Evolutionary conservation across 2,329 filamentous ascomycete species (phyloP), one percentile per base, ranked within the genome.

Genomic region (Colletotrichum musae): DNA sequence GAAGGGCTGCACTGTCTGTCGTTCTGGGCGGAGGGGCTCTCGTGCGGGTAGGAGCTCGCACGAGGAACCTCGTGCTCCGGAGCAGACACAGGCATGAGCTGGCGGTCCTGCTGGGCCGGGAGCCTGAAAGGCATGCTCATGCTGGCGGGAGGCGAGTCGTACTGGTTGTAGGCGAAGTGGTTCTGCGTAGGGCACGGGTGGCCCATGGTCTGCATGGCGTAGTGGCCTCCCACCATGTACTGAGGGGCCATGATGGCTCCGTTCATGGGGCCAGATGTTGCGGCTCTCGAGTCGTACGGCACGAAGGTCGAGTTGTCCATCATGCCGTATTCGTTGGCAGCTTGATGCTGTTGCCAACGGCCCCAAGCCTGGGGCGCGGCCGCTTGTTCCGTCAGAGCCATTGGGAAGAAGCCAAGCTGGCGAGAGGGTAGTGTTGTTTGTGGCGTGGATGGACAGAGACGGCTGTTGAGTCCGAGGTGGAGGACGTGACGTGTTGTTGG

Each of bases 311-410:
- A 79, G 28, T 80, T 74, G 56, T 86, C 84, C 81, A 88, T 84
- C 77, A 87, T 82, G 68, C 75, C 71, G 73, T 86, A 88, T 45
- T 86, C 84, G 26, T 75, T 47, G 54, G 71, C 73, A 7, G 75
- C 72, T 51, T 80, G 80, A 52, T 87, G 82, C 50, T 88, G 78
- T 72, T 83, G 79, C 85, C 87, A 89, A 73, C 86, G 86, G 74
- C 82, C 84, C 89, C 88, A 91, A 79, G 79, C 81, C 61, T 83
- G 80, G 72, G 81, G 75, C 54, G 80, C 80, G 69, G 83, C 78
- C 64, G 83, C 76, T 74, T 85, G 82, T 75, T 82, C 79, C 65
- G 83, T 81, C 74, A 87, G 81, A 73, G 85, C 84, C 85, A 89
- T 81, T 68, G 18, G 6, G 36, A 50, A 16, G 54, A 45, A 24